Conservation (phyloP, 1,284 basidiomycete species). For the Calocybe gambosa region DNA sequence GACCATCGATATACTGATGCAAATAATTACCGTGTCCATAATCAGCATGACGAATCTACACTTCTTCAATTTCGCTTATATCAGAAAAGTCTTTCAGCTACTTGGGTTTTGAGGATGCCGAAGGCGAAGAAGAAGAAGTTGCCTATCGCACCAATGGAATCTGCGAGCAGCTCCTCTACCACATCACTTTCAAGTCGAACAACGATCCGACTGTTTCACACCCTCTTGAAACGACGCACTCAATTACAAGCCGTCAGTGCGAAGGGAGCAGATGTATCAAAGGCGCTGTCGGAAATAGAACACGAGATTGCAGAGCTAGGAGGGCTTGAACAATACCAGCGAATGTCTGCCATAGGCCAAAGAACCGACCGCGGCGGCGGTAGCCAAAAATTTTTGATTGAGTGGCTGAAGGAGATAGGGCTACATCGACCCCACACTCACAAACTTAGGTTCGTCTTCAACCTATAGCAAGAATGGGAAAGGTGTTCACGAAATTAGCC, state of each 20-base stretch:
- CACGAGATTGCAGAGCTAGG: conserved; percentile 61
- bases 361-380: conserved; percentile 77
- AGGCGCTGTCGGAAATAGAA: conserved; percentile 45
- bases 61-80: too few species aligned
- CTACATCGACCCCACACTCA: conserved; percentile 25
- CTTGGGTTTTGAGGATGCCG: conserved; percentile 24
- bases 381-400: conserved; percentile 71
- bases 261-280: conserved; percentile 16
- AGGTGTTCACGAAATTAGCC: conserved; percentile 31
- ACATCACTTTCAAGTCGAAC: conserved; percentile 50
- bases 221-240: conserved; percentile 54
- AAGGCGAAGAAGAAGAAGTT: conserved; percentile 39
- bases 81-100: background rate
- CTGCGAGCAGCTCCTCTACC: conserved; percentile 20
- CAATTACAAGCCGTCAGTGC: conserved; percentile 33
- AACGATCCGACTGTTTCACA: conserved; percentile 65
- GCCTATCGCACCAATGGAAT: conserved; percentile 27
- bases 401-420: conserved; percentile 62
- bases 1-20: too few species aligned
- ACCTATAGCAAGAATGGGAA: background rate
- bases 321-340: conserved; percentile 74
- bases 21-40: too few species aligned
- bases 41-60: too few species aligned
- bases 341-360: conserved; percentile 77
- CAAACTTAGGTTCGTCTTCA: conserved; percentile 36